Evolutionary conservation across 495 filamentous ascomycete genomes (phyloP).

Genomic region (Trichocladium uniseriatum): DNA sequence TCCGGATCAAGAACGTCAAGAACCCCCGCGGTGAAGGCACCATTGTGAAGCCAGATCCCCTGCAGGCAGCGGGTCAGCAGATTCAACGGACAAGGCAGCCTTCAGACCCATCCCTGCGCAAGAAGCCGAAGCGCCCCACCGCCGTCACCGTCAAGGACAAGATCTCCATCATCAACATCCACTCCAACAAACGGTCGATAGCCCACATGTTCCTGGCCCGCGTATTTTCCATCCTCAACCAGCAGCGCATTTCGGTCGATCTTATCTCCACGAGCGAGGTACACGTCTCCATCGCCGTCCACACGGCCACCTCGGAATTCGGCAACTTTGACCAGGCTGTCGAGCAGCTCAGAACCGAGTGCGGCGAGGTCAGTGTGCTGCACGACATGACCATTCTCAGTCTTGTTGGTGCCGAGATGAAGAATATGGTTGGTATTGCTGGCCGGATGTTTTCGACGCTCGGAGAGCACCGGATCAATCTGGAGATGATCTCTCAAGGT

Average conservation of each 20-base stretch:
- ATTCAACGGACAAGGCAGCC: conserved; percentile 34
- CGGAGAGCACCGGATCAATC: conserved; percentile 80
- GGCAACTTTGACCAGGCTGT: conserved; percentile 56
- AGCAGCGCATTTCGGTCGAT: conserved; percentile 73
- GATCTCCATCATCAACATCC: conserved; percentile 88
- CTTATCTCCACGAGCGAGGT: conserved; percentile 91
- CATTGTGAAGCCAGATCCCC: conserved; percentile 58
- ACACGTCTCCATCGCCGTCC: conserved; percentile 91
- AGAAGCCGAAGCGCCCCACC: conserved; percentile 52
- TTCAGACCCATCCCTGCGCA: conserved; percentile 34
- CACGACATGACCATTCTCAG: conserved; percentile 85
- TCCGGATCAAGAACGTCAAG: conserved; percentile 97
- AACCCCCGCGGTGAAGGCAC: conserved; percentile 84
- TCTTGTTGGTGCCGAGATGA: conserved; percentile 87
- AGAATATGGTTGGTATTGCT: conserved; percentile 84
- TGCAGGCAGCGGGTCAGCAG: conserved; percentile 37
- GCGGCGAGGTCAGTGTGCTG: conserved; percentile 77
- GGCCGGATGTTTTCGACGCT: conserved; percentile 85
- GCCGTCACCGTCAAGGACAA: conserved; percentile 93
- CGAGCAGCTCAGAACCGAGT: conserved; percentile 55
- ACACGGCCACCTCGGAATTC: conserved; percentile 60
- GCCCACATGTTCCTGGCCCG: conserved; percentile 84
- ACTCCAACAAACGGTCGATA: conserved; percentile 71
- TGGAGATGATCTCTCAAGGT: conserved; percentile 98
- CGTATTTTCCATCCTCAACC: conserved; percentile 79